Percentiles rank a stretch among this genome's conserved stretches.
Evolutionary conservation across 345 rosid genomes (phyloP).

Genomic region (Eucalyptus curtisii): DNA sequence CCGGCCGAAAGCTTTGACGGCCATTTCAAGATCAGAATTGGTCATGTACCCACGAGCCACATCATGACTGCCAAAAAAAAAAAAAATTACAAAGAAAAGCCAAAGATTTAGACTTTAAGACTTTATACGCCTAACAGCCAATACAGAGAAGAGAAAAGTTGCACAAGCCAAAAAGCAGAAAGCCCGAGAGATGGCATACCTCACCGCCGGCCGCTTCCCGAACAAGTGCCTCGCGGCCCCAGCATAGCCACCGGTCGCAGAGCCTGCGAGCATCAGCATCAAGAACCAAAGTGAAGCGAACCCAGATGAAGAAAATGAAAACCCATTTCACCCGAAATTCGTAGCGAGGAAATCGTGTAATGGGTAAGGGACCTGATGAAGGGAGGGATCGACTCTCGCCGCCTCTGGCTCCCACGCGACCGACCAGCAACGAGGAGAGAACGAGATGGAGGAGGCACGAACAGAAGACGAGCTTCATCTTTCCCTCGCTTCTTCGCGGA

Average conservation of each 20-base stretch:
- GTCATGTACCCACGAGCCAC: slow-evolving; percentile 63
- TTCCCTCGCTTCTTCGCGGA: neutral
- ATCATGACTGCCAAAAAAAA: neutral
- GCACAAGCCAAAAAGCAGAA: neutral
- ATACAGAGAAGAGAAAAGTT: neutral
- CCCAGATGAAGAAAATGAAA: neutral
- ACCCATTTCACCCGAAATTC: neutral
- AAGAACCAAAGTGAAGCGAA: neutral
- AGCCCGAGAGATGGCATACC: slow-evolving; percentile 12
- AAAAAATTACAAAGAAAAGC: neutral
- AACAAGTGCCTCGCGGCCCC: slow-evolving; percentile 29
- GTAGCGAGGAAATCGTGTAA: neutral
- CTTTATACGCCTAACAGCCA: neutral
- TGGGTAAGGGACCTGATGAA: slow-evolving; percentile 13
- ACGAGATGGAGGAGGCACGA: neutral
- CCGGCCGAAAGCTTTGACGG: slow-evolving; percentile 52
- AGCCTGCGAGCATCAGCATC: slow-evolving; percentile 2
- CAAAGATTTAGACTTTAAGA: neutral
- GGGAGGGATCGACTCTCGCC: slow-evolving; percentile 5
- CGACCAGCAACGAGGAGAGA: slow-evolving; percentile 10
- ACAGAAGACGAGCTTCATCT: slow-evolving; percentile 1
- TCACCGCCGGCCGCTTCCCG: slow-evolving; percentile 12
- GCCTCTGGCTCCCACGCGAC: slow-evolving; percentile 27
- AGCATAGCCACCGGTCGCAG: slow-evolving; percentile 7
- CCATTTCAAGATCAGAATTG: slow-evolving; percentile 66